Evolutionary conservation across 306 rosid genomes (phyloP).

Genomic region (Cicer arietinum): DNA sequence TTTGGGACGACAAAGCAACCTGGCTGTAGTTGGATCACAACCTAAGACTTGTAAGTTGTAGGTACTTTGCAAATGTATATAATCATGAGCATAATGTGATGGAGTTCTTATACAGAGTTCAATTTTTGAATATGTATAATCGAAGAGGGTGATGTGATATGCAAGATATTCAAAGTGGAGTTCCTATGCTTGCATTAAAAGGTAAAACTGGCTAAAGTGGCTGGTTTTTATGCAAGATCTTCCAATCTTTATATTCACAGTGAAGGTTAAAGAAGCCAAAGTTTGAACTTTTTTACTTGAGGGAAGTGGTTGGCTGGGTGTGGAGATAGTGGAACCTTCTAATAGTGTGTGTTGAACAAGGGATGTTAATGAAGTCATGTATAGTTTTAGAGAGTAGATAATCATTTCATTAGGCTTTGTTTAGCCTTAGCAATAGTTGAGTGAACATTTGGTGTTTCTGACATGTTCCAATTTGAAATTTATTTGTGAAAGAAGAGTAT

Average conservation of each 20-base stretch:
- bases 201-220: neutral
- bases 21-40: slow-evolving; percentile 79
- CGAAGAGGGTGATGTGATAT: neutral
- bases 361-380: neutral
- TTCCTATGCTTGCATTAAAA: slow-evolving; percentile 22
- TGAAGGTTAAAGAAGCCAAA: slow-evolving; percentile 6
- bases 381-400: too few species aligned
- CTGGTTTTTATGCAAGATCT: slow-evolving; percentile 19
- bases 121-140: slow-evolving; percentile 32
- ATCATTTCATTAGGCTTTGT: neutral
- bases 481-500: neutral
- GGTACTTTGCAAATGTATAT: slow-evolving; percentile 24
- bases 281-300: slow-evolving; percentile 29
- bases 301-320: slow-evolving; percentile 39
- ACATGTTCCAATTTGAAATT: neutral
- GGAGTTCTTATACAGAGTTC: slow-evolving; percentile 18
- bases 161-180: slow-evolving; percentile 27
- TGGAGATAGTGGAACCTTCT: slow-evolving; percentile 64
- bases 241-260: slow-evolving; percentile 26
- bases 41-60: slow-evolving; percentile 35
- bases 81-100: slow-evolving; percentile 19
- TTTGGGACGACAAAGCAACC: slow-evolving; percentile 60
- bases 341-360: neutral
- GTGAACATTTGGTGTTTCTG: neutral
- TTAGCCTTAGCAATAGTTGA: neutral